phyloP scores from a whole-genome alignment of 2,329 filamentous ascomycete species.

The Geosmithia morbida region DNA sequence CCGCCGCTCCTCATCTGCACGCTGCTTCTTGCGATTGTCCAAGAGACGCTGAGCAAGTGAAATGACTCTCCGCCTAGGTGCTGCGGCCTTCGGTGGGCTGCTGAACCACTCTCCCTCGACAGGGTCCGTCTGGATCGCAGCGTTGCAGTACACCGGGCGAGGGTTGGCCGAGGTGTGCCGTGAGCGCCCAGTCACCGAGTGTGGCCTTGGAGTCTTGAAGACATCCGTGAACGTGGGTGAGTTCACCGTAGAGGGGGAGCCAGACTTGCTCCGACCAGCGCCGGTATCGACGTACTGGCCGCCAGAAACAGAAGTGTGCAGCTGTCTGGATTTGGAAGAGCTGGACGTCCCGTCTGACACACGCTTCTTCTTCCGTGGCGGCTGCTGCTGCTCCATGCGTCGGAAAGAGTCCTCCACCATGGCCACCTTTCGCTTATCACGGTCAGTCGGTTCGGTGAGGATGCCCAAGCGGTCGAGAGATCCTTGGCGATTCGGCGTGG shows the following conservation, averaged over 20 bases:
- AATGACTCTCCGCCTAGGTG: slow-evolving; percentile 32
- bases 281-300: slow-evolving; percentile 35
- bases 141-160: slow-evolving; percentile 32
- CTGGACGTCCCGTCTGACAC: slow-evolving; percentile 35
- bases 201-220: slow-evolving; percentile 13
- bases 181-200: slow-evolving; percentile 13
- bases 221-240: slow-evolving; percentile 20
- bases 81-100: slow-evolving; percentile 16
- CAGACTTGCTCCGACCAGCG: slow-evolving; percentile 38
- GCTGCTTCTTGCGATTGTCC: slow-evolving; percentile 29
- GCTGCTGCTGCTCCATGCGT: slow-evolving; percentile 44
- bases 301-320: slow-evolving; percentile 20
- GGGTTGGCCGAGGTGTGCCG: slow-evolving; percentile 23
- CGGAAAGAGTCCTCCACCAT: slow-evolving; percentile 51
- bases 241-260: slow-evolving; percentile 28
- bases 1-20: slow-evolving; percentile 22
- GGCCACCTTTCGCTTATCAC: slow-evolving; percentile 52
- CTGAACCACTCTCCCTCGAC: slow-evolving; percentile 39
- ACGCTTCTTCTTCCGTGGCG: slow-evolving; percentile 47
- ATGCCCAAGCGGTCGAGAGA: slow-evolving; percentile 45
- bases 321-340: slow-evolving; percentile 23
- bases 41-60: slow-evolving; percentile 38
- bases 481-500: slow-evolving; percentile 46
- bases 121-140: slow-evolving; percentile 37
- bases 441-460: slow-evolving; percentile 48